Evolutionary conservation across 768 basidiomycete genomes (phyloP).

Genomic region (Amanita rimosa): DNA sequence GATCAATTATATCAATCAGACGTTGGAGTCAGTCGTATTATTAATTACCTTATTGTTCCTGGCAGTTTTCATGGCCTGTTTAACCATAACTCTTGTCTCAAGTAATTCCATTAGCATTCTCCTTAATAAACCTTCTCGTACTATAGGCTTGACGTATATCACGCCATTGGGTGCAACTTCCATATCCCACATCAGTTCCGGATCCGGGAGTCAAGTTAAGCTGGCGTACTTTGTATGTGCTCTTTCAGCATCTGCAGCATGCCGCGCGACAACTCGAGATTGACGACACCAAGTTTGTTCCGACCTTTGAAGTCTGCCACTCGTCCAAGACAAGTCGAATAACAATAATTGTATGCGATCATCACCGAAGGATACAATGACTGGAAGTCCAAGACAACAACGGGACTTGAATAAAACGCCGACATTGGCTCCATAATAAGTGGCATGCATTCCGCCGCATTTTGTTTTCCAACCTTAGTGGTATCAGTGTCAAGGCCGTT

Average conservation of each 20-base stretch:
- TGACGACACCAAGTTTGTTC: constrained; percentile 79
- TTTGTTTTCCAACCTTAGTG: constrained; percentile 83
- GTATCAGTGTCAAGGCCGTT: background rate
- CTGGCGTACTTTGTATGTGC: constrained; percentile 57
- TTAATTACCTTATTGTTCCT: constrained; percentile 58
- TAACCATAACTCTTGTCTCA: constrained; percentile 96
- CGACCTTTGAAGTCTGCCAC: constrained; percentile 77
- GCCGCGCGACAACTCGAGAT: constrained; percentile 58
- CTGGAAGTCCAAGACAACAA: constrained; percentile 93
- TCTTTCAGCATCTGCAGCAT: constrained; percentile 60
- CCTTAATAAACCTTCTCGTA: constrained; percentile 76
- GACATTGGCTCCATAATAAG: constrained; percentile 92
- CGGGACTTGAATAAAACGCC: constrained; percentile 85
- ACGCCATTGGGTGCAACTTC: constrained; percentile 93
- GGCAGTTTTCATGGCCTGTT: constrained; percentile 85
- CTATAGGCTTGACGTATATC: constrained; percentile 78
- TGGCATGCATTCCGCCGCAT: constrained; percentile 93
- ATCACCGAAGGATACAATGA: constrained; percentile 95
- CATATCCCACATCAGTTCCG: background rate
- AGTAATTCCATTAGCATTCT: constrained; percentile 90
- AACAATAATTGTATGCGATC: constrained; percentile 98
- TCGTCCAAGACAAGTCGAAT: constrained; percentile 92
- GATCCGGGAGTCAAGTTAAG: background rate
- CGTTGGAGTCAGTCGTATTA: background rate
- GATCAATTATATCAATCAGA: constrained; percentile 1